Percentiles rank a stretch among this genome's conserved stretches.
phyloP scores from a whole-genome alignment of 768 basidiomycete genomes.

The Chalciporus piperatus region DNA sequence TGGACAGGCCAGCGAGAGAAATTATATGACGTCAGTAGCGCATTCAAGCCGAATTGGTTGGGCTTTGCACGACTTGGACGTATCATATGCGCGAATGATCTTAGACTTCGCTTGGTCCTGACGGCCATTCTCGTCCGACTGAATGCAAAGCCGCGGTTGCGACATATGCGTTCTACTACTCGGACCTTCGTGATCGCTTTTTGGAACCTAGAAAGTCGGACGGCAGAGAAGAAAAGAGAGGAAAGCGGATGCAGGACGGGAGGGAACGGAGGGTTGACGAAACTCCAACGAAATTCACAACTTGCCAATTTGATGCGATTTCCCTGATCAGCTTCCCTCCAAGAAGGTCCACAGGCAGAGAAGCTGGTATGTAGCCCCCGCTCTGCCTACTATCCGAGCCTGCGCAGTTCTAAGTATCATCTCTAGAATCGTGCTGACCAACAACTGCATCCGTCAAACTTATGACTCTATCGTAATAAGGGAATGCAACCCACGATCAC shows the following conservation, averaged over 20 bases:
- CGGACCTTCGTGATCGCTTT: conserved; percentile 99
- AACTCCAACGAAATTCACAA: too few species aligned
- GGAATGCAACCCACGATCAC: not conserved
- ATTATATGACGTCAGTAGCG: conserved; percentile 34
- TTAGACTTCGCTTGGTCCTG: conserved; percentile 87
- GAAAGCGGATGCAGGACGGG: conserved; percentile 7
- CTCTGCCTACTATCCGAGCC: too few species aligned
- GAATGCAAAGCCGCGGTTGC: conserved; percentile 97
- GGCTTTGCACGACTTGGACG: conserved; percentile 74
- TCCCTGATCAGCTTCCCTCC: too few species aligned
- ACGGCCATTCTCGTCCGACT: conserved; percentile 86
- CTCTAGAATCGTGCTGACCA: not conserved
- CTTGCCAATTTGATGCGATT: not conserved
- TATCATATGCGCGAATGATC: conserved; percentile 87
- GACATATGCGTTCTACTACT: conserved; percentile 95
- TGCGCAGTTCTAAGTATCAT: too few species aligned
- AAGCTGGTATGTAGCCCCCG: too few species aligned
- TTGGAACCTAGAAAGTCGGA: conserved; percentile 95
- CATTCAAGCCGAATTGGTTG: not conserved
- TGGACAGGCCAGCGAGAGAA: conserved; percentile 89
- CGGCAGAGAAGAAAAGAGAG: not conserved
- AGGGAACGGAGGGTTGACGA: not conserved
- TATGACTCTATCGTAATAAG: conserved; percentile 9
- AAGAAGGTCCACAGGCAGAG: too few species aligned
- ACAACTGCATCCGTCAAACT: not conserved